Conservation (phyloP, 2,329 filamentous ascomycete genomes). For the Colletotrichum tabaci region DNA sequence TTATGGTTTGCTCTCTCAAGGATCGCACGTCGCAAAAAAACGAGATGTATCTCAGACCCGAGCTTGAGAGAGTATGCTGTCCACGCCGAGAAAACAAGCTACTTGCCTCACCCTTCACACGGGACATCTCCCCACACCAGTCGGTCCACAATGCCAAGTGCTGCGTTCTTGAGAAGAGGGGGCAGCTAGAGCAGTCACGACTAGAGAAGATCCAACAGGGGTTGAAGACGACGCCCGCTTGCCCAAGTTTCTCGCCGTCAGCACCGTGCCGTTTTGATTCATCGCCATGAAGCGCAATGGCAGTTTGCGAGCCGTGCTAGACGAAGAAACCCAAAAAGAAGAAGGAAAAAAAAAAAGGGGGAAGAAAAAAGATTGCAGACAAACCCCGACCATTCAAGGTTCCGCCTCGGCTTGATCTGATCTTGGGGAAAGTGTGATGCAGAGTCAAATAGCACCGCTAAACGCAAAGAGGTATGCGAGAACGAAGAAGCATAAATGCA, state of each 20-base stretch:
- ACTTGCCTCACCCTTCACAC: neutral
- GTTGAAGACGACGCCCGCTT: no score
- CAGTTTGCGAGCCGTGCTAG: neutral
- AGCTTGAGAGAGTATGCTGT: neutral
- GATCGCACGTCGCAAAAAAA: no score
- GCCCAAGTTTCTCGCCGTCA: no score
- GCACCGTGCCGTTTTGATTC: no score
- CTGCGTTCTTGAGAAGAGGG: neutral
- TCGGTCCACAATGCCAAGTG: neutral
- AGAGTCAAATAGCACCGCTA: neutral
- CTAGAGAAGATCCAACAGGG: neutral
- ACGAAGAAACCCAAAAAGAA: neutral
- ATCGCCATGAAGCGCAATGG: neutral
- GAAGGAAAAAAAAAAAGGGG: no score
- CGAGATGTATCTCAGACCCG: neutral
- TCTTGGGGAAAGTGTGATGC: neutral
- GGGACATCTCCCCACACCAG: neutral
- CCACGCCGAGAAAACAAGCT: neutral
- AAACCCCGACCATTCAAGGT: slow-evolving; percentile 20
- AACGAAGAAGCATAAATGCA: neutral
- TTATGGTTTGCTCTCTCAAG: neutral
- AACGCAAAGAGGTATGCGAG: neutral
- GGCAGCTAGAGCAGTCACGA: neutral
- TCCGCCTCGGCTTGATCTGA: slow-evolving; percentile 11
- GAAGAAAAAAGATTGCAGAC: neutral